Conservation (phyloP, 148 eudicot genomes). For the Suaeda aralocaspica region DNA sequence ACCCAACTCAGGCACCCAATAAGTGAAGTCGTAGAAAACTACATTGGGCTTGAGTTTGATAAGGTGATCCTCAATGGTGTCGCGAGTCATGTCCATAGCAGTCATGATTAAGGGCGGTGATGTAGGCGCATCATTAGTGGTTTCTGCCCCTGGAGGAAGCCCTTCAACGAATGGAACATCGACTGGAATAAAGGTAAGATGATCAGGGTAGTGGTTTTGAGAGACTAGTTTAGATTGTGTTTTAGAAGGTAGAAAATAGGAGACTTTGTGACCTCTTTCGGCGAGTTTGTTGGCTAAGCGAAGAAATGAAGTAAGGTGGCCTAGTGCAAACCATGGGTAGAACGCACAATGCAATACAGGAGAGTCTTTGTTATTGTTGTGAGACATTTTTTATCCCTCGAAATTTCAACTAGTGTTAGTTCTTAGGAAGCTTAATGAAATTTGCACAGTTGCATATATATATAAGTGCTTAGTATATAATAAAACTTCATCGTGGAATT, state of each 20-base stretch:
- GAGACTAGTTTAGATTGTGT: constrained; percentile 25
- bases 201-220: constrained; percentile 34
- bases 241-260: constrained; percentile 33
- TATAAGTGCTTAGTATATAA: no score
- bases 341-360: constrained; percentile 23
- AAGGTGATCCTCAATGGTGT: constrained; percentile 18
- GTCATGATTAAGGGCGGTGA: constrained; percentile 19
- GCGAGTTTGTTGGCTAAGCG: constrained; percentile 40
- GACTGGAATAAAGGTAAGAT: constrained; percentile 32
- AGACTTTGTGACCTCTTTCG: constrained; percentile 32
- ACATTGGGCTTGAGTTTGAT: constrained; percentile 26
- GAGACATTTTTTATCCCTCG: constrained; percentile 10
- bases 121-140: constrained; percentile 28
- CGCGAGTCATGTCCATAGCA: constrained; percentile 37
- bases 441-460: no score
- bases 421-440: no score
- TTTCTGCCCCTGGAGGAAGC: constrained; percentile 39
- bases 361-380: background rate
- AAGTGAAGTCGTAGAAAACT: constrained; percentile 31
- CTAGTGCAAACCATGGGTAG: constrained; percentile 45
- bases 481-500: no score
- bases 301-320: constrained; percentile 44
- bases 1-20: constrained; percentile 38
- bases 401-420: no score
- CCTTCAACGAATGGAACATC: constrained; percentile 36